Evolutionary conservation across 2,329 filamentous ascomycete species (phyloP).

Genomic region (Penicillium sclerotigenum): DNA sequence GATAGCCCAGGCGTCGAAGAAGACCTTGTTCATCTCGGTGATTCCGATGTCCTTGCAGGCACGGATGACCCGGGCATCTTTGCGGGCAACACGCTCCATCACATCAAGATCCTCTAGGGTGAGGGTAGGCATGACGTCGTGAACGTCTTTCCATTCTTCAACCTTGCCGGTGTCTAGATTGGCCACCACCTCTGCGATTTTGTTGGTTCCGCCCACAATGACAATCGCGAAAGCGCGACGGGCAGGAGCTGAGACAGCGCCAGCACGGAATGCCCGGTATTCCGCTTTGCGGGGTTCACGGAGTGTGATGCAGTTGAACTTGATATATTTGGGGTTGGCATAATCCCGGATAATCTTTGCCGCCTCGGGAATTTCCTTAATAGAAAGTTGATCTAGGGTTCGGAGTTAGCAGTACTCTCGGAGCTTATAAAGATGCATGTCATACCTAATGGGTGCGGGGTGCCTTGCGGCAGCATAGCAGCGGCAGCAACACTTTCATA

Average conservation of each 20-base stretch:
- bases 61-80: slow-evolving; percentile 32
- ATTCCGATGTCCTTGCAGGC: slow-evolving; percentile 37
- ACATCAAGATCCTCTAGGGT: slow-evolving; percentile 37
- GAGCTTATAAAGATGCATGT: background rate
- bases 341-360: slow-evolving; percentile 30
- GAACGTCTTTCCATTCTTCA: slow-evolving; percentile 35
- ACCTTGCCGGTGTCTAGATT: slow-evolving; percentile 27
- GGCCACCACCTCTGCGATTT: slow-evolving; percentile 29
- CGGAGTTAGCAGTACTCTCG: background rate
- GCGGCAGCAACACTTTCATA: slow-evolving; percentile 27
- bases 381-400: slow-evolving; percentile 27
- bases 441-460: slow-evolving; percentile 25
- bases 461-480: slow-evolving; percentile 22
- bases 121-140: slow-evolving; percentile 48
- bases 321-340: slow-evolving; percentile 29
- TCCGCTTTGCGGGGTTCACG: slow-evolving; percentile 46
- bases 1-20: slow-evolving; percentile 38
- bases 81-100: slow-evolving; percentile 33
- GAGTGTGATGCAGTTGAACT: slow-evolving; percentile 51
- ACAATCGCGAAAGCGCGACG: slow-evolving; percentile 48
- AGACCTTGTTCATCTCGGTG: slow-evolving; percentile 36
- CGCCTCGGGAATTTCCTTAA: slow-evolving; percentile 28
- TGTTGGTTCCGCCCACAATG: slow-evolving; percentile 36
- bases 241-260: slow-evolving; percentile 30
- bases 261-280: slow-evolving; percentile 34